These are phyloP conservation scores for Aphanomyces stellatus DNA, from an alignment of 352 stramenopile genomes.

Conservation along the genomic window DNA sequence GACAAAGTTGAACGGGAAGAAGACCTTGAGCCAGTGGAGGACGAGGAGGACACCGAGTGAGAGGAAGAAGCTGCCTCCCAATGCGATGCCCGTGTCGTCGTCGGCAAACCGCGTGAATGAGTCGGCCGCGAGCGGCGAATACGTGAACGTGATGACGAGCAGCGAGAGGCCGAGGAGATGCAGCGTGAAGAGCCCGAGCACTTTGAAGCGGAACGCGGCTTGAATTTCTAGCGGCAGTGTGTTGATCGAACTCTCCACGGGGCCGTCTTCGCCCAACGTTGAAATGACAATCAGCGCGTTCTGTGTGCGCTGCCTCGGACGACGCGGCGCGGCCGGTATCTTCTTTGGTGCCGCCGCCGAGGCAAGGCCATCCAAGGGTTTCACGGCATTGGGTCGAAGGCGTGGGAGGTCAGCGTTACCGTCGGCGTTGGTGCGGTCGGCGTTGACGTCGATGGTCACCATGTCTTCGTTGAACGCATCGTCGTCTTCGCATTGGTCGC, in stretches of 20 bases:
- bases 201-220: slow-evolving; percentile 58
- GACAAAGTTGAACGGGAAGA: slow-evolving; percentile 60
- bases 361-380: no score
- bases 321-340: no score
- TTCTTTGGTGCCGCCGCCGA: no score
- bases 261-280: background rate
- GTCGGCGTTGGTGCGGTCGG: no score
- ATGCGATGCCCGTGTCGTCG: slow-evolving; percentile 41
- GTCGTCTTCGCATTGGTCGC: background rate
- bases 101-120: slow-evolving; percentile 30
- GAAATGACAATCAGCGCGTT: slow-evolving; percentile 12
- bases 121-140: slow-evolving; percentile 23
- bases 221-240: slow-evolving; percentile 61
- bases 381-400: no score
- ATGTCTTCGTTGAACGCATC: background rate
- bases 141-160: slow-evolving; percentile 36
- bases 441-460: background rate
- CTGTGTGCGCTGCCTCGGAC: background rate
- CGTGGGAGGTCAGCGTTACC: no score
- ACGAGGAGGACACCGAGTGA: slow-evolving; percentile 32
- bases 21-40: slow-evolving; percentile 71
- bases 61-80: slow-evolving; percentile 43
- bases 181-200: slow-evolving; percentile 63
- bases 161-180: slow-evolving; percentile 46
- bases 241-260: slow-evolving; percentile 34